Percentiles rank a stretch among this genome's conserved stretches.
Evolutionary conservation across 495 filamentous ascomycete species (phyloP).

Genomic region (Penicillium paradoxum): DNA sequence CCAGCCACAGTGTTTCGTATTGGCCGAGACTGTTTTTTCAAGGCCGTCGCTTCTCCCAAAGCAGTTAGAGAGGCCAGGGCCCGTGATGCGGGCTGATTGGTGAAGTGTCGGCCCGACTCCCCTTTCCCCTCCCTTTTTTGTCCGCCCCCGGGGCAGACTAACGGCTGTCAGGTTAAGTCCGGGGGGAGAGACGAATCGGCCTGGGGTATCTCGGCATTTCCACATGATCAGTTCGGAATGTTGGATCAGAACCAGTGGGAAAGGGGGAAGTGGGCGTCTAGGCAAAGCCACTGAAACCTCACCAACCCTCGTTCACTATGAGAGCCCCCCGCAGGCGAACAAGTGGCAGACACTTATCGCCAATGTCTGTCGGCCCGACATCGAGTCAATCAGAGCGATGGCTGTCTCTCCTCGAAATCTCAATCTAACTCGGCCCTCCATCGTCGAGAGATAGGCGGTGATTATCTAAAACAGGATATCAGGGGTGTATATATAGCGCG

Average conservation of each 20-base stretch:
- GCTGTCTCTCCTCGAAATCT: neutral
- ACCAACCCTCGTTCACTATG: neutral
- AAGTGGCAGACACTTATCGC: neutral
- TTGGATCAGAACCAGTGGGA: neutral
- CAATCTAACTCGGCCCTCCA: too few species aligned
- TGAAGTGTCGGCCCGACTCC: constrained; percentile 2
- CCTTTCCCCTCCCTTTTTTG: neutral
- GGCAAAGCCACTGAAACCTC: neutral
- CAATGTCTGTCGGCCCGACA: constrained; percentile 2
- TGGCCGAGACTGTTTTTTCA: neutral
- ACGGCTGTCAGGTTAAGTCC: neutral
- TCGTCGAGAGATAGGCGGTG: neutral
- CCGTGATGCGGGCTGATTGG: neutral
- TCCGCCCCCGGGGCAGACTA: neutral
- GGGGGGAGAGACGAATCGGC: neutral
- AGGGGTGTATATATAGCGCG: neutral
- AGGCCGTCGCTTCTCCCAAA: neutral
- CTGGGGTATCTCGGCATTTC: neutral
- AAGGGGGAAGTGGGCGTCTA: neutral
- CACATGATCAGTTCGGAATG: neutral
- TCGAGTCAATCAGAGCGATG: neutral
- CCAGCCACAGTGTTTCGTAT: neutral
- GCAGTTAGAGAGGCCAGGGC: neutral
- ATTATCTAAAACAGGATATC: neutral
- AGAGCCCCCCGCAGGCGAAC: neutral